These are phyloP conservation scores for Russula lepida DNA, from an alignment of 768 basidiomycete genomes.

Conservation along the genomic window DNA sequence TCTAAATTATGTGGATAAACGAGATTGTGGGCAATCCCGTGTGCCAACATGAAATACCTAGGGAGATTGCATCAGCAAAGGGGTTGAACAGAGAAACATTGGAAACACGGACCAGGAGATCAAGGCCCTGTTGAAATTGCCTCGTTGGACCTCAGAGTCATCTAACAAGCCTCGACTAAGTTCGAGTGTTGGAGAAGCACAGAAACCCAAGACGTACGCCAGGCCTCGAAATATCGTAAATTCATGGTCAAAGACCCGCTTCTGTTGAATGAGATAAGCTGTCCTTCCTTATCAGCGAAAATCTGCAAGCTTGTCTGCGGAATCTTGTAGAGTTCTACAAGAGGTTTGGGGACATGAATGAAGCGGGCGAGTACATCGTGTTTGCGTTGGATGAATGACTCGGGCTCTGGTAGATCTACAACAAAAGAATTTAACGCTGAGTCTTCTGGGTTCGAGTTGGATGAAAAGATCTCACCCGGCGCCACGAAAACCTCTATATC, in stretches of 20 bases:
- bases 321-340: constrained; percentile 68
- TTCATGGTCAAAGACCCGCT: constrained; percentile 85
- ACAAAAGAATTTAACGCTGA: neutral
- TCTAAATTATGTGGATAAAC: constrained; percentile 81
- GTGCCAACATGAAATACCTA: constrained; percentile 88
- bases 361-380: constrained; percentile 60
- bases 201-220: constrained; percentile 54
- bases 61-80: neutral
- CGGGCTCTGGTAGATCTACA: constrained; percentile 49
- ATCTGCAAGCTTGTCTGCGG: constrained; percentile 70
- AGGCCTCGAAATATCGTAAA: constrained; percentile 72
- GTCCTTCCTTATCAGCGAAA: constrained; percentile 76
- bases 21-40: constrained; percentile 90
- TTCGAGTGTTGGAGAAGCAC: neutral
- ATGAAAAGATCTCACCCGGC: constrained; percentile 5
- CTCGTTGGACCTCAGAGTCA: constrained; percentile 55
- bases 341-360: constrained; percentile 54
- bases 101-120: constrained; percentile 58
- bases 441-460: neutral
- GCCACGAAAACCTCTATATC: neutral
- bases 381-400: constrained; percentile 45
- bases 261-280: constrained; percentile 88
- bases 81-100: neutral
- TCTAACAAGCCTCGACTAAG: constrained; percentile 36
- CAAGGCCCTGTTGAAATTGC: constrained; percentile 51